Evolutionary conservation across 2,329 filamentous ascomycete species (phyloP), one percentile per base, ranked within the genome.

Genomic region (Raffaelea albimanens): DNA sequence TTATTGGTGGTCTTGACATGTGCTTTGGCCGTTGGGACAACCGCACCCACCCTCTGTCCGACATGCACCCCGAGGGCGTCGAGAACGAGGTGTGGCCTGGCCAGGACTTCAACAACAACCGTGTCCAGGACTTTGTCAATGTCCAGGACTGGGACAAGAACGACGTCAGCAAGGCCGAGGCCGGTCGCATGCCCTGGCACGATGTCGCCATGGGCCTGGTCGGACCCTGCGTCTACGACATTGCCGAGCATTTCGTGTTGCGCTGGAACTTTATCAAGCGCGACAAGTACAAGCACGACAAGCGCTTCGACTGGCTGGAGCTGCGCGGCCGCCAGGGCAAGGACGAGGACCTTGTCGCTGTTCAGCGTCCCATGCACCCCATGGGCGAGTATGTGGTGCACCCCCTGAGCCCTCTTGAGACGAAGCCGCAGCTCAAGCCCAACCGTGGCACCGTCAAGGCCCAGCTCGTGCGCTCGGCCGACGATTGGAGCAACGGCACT

Each of bases 31-130:
- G 93, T 46, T 97, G 90, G 90, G 93, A 98, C 59, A 77, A 78
- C 47, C 80, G 85, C 53, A 87, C 95, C 59, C 93, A 97, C 65
- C 76, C 83, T 1, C 73, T 96, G 14, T 77, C 91, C 1, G 93
- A 97, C 62, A 82, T 90, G 1, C 90, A 97, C 61, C 91, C 91
- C 0, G 82, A 83, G 40, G 87, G 86, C 19, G 78, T 95, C 18
- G 72, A 78, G 14, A 80, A 90, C 47, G 90, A 96, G 63, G 73
- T 96, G 19, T 98, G 88, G 74, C 90, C 93, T 0, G 93, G 93
- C 1, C 93, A 98, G 61, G 93, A 98, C 59, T 97, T 94, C 71
- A 97, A 97, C 66, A 97, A 97, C 65, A 96, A 95, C 63, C 81
- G 91, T 34, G 83, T 97, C 56, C 86, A 95, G 83, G 93, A 98